Evolutionary conservation across 305 asterid genomes (phyloP).

Genomic region (Lippia alba): DNA sequence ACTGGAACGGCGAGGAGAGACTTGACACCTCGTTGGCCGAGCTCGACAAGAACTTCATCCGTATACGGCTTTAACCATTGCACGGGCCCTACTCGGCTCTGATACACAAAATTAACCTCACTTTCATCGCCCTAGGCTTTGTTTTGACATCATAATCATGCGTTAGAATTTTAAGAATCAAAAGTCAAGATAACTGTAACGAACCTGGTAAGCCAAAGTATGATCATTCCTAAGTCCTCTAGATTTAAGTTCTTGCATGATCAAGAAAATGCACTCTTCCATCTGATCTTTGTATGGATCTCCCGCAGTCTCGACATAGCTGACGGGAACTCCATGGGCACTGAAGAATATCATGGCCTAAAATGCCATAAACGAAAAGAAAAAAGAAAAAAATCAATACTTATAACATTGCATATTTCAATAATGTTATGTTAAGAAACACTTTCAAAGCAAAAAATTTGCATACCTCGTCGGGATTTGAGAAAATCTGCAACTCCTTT

Average conservation of each 20-base stretch:
- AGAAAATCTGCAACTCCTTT: conserved; percentile 54
- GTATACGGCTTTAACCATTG: conserved; percentile 89
- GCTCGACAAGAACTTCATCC: conserved; percentile 80
- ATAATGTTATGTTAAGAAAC: not conserved
- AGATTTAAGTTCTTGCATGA: conserved; percentile 70
- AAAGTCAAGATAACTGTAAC: conserved; percentile 21
- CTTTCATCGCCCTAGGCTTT: not conserved
- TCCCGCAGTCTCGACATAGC: conserved; percentile 75
- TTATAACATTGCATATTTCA: not conserved
- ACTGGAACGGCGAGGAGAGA: conserved; percentile 80
- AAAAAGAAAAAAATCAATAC: not conserved
- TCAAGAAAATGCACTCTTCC: conserved; percentile 70
- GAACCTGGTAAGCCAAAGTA: conserved; percentile 75
- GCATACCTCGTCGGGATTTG: conserved; percentile 63
- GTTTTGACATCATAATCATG: not conserved
- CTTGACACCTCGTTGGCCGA: conserved; percentile 75
- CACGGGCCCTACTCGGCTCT: conserved; percentile 92
- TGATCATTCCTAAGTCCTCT: conserved; percentile 59
- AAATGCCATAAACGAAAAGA: not conserved
- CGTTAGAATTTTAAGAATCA: not conserved
- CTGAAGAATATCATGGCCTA: conserved; percentile 74
- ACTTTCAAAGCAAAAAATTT: conserved; percentile 6
- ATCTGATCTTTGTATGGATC: conserved; percentile 79
- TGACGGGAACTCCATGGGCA: conserved; percentile 80
- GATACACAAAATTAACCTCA: conserved; percentile 13